Evolutionary conservation across 2,329 filamentous ascomycete genomes (phyloP).

Genomic region (Trichophyton mentagrophytes): DNA sequence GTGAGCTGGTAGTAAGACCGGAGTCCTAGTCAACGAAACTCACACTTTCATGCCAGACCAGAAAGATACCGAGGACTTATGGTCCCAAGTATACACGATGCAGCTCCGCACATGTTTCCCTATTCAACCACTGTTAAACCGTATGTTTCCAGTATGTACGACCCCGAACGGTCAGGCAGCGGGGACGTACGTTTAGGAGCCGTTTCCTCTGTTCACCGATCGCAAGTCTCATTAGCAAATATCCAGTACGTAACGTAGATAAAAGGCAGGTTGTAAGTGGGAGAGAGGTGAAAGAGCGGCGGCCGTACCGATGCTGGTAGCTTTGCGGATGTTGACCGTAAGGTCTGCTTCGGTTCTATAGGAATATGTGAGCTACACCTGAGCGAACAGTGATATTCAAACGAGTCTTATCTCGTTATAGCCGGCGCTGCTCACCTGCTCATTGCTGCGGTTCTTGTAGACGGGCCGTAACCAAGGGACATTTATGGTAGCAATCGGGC

Average conservation of each 20-base stretch:
- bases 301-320: conserved; percentile 46
- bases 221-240: background rate
- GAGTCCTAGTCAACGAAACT: conserved; percentile 24
- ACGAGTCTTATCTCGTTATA: background rate
- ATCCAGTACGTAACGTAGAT: background rate
- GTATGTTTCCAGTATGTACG: background rate
- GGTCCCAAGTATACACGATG: conserved; percentile 98
- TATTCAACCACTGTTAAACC: conserved; percentile 17
- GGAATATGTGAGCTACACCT: background rate
- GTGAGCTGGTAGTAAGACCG: background rate
- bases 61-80: conserved; percentile 88
- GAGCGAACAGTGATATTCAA: background rate
- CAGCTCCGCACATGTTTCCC: conserved; percentile 93
- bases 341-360: conserved; percentile 48
- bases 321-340: conserved; percentile 55
- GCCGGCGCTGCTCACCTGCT: conserved; percentile 40
- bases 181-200: conserved; percentile 58
- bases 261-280: conserved; percentile 13
- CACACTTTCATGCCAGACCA: conserved; percentile 99
- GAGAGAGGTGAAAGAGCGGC: conserved; percentile 5
- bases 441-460: conserved; percentile 45
- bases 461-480: conserved; percentile 14
- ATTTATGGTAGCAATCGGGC: conserved; percentile 6
- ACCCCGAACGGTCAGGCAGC: background rate
- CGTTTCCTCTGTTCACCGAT: conserved; percentile 41